A percentile compares a stretch with the other conserved stretches of the same genome.
These are phyloP conservation scores for Irpex sp. DNA, from an alignment of 1,284 basidiomycete species.

Conservation along the genomic window DNA sequence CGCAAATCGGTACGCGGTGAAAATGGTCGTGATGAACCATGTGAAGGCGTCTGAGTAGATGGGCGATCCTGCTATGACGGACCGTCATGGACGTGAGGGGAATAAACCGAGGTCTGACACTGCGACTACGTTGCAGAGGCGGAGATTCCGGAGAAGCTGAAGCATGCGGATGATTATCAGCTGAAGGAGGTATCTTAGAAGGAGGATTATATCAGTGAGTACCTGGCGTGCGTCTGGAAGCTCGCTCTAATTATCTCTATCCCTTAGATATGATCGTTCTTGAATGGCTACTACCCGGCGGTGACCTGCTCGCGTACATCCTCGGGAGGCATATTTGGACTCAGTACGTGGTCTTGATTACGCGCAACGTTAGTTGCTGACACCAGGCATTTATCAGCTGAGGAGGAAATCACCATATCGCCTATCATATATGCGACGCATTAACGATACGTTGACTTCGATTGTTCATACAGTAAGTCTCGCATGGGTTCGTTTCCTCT, in stretches of 20 bases:
- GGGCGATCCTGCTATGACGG: too few relatives aligned
- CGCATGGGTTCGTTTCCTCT: conserved; percentile 39
- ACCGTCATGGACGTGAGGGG: too few relatives aligned
- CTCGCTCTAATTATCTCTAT: too few relatives aligned
- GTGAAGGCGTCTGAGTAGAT: conserved; percentile 18
- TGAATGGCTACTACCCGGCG: conserved; percentile 29
- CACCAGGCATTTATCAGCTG: conserved; percentile 38
- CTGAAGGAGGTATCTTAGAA: conserved; percentile 20
- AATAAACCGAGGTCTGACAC: conserved; percentile 21
- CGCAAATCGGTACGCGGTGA: conserved; percentile 69
- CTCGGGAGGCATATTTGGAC: conserved; percentile 27
- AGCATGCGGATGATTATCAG: conserved; percentile 38
- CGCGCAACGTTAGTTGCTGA: background rate
- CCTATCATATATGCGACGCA: conserved; percentile 73
- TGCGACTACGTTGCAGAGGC: conserved; percentile 47
- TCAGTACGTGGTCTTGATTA: too few relatives aligned
- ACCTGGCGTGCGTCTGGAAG: too few relatives aligned
- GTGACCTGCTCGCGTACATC: too few relatives aligned
- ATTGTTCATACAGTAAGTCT: conserved; percentile 50
- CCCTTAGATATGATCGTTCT: background rate
- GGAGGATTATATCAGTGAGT: conserved; percentile 38
- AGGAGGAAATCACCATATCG: conserved; percentile 53
- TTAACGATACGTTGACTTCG: conserved; percentile 46
- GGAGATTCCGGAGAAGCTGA: conserved; percentile 68
- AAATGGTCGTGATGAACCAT: conserved; percentile 62